Evolutionary conservation across 805 yeast genomes (phyloP).

Genomic region (Candida oleophila): DNA sequence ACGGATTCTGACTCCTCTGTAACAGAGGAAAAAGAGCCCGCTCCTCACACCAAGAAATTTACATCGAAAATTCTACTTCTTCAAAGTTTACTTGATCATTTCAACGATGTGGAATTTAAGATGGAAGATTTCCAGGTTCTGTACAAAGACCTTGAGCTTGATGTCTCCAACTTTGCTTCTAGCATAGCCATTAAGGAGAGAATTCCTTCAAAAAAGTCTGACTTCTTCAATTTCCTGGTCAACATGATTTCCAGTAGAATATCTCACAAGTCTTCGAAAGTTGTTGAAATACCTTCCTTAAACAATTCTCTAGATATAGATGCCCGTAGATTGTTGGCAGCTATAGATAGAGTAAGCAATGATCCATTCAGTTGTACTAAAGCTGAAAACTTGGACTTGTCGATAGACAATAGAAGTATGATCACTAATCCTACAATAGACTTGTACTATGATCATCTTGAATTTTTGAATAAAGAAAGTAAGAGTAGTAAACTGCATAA

Average conservation of each 20-base stretch:
- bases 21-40: background rate
- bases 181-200: constrained; percentile 13
- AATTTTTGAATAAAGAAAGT: constrained; percentile 8
- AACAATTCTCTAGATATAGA: constrained; percentile 12
- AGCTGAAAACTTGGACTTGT: background rate
- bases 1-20: background rate
- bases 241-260: constrained; percentile 29
- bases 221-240: constrained; percentile 14
- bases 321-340: constrained; percentile 2
- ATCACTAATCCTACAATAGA: constrained; percentile 36
- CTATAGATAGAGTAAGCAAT: background rate
- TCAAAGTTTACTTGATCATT: background rate
- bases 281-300: constrained; percentile 35
- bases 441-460: constrained; percentile 38
- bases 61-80: background rate
- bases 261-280: constrained; percentile 25
- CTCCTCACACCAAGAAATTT: background rate
- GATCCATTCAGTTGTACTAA: background rate
- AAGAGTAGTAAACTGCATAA: background rate
- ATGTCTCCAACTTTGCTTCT: constrained; percentile 21
- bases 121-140: constrained; percentile 26
- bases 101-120: constrained; percentile 12
- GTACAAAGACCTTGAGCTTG: constrained; percentile 14
- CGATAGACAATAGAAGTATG: constrained; percentile 15
- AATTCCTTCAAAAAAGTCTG: constrained; percentile 3